These are phyloP conservation scores for Camelina neglecta DNA, from an alignment of 345 rosid genomes.

Conservation along the genomic window DNA sequence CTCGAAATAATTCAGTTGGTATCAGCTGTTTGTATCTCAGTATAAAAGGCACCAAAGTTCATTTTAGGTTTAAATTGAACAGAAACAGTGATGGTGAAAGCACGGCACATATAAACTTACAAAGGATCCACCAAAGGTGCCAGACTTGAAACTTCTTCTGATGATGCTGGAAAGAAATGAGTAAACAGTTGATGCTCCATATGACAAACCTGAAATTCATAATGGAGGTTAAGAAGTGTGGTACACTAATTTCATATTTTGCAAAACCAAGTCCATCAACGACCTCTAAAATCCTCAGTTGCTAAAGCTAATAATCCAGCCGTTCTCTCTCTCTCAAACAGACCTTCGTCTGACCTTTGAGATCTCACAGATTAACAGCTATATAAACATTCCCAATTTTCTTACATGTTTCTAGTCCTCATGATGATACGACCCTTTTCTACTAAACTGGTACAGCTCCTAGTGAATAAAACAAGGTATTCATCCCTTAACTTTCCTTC, in stretches of 20 bases:
- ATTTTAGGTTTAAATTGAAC: constrained; percentile 11
- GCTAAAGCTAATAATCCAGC: constrained; percentile 28
- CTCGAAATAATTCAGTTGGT: not conserved
- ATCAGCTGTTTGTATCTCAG: constrained; percentile 7
- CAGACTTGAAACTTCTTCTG: constrained; percentile 86
- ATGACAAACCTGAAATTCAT: constrained; percentile 82
- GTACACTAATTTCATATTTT: constrained; percentile 3
- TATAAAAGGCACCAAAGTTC: constrained; percentile 20
- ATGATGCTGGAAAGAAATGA: constrained; percentile 94
- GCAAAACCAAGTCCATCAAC: constrained; percentile 16
- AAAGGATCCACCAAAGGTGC: constrained; percentile 92
- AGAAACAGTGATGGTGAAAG: constrained; percentile 25
- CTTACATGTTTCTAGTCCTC: constrained; percentile 6
- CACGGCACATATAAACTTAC: constrained; percentile 54
- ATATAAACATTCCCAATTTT: not conserved
- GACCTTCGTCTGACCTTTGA: constrained; percentile 21
- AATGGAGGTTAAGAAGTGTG: constrained; percentile 13
- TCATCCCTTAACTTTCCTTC: constrained; percentile 1
- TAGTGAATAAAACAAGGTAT: constrained; percentile 3
- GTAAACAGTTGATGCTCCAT: constrained; percentile 94
- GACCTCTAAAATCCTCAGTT: constrained; percentile 18
- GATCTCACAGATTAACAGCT: constrained; percentile 10
- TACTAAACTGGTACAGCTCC: constrained; percentile 28
- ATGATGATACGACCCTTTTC: constrained; percentile 2
- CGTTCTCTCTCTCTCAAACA: constrained; percentile 11